Evolutionary conservation across 2,329 filamentous ascomycete species (phyloP), one percentile per base, ranked within the genome.

Genomic region (Trichoderma simmonsii): DNA sequence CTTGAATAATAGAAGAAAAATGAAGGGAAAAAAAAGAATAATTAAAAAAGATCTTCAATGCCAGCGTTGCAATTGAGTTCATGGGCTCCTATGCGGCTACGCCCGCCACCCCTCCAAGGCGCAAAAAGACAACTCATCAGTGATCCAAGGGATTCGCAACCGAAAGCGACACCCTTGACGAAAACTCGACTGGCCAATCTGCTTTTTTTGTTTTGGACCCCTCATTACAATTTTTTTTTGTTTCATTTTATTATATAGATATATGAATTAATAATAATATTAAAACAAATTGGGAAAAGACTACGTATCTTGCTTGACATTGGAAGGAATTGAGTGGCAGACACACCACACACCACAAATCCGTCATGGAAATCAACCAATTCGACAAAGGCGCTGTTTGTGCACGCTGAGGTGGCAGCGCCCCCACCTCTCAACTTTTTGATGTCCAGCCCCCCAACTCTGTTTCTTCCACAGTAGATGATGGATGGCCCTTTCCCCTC

Each of bases 331-430:
- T 30, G 48, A 32, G 18, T 21, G 11, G 0, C 18, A 21, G 28
- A 60, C 21, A 56, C 36, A 32, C 28, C 28, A 32, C 57, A 51
- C 57, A 59, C 57, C 18, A 30, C 28, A 21, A 34, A 60, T 34
- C n/a, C 57, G 11, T 56, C 54, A 43, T 21, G 30, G 43, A 56
- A n/a, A 12, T n/a, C 28, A 65, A 54, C 43, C 43, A 24, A 57
- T 26, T 28, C 28, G 9, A 39, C 14, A 9, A 67, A 8, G 32
- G 64, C 57, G 54, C 56, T 51, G 54, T 61, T 60, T 69, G 54
- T 69, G 56, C 28, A 61, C 66, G 66, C 66, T 69, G 66, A 69
- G 54, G 28, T 69, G 66, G 66, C 66, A 69, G 34, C 32, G 4
- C 66, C 66, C 65, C 66, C 66, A 69, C 66, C 34, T 61, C 18